phyloP scores from a whole-genome alignment of 176 grass and related monocot species.

The Avena atlantica region DNA sequence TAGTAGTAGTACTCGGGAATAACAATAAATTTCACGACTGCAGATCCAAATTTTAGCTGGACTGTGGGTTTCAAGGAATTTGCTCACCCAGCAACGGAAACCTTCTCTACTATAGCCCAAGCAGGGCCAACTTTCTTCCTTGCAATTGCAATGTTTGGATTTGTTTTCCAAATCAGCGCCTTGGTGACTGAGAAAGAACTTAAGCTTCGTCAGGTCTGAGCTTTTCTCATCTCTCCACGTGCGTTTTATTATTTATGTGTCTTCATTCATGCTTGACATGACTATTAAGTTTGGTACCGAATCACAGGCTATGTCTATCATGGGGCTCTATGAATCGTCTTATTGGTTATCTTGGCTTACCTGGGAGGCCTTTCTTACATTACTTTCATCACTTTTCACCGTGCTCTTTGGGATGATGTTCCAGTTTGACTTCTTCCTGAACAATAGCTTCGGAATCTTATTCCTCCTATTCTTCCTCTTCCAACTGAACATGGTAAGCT shows the following conservation, averaged over 20 bases:
- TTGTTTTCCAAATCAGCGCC: constrained; percentile 96
- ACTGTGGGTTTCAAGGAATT: constrained; percentile 91
- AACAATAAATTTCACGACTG: constrained; percentile 26
- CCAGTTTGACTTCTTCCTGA: constrained; percentile 89
- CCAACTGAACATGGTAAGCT: constrained; percentile 93
- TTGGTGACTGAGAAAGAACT: constrained; percentile 95
- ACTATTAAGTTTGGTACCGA: constrained; percentile 30
- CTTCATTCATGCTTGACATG: constrained; percentile 34
- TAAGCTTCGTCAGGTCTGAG: constrained; percentile 85
- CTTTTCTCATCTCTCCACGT: background rate
- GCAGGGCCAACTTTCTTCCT: constrained; percentile 94
- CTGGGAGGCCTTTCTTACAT: constrained; percentile 90
- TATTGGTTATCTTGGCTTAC: constrained; percentile 99
- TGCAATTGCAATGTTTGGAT: constrained; percentile 98
- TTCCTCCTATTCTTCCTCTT: constrained; percentile 93
- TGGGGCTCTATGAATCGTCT: constrained; percentile 93
- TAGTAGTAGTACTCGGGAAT: constrained; percentile 4
- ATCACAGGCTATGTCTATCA: constrained; percentile 90
- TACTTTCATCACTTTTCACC: constrained; percentile 78
- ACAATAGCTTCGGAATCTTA: constrained; percentile 79
- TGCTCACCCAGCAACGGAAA: constrained; percentile 91
- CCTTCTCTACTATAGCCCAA: constrained; percentile 80
- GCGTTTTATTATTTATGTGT: background rate
- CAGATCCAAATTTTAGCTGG: constrained; percentile 95
- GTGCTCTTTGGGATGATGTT: constrained; percentile 99